Evolutionary conservation across 2,329 filamentous ascomycete genomes (phyloP).

Genomic region (Leptographium radiaticola): DNA sequence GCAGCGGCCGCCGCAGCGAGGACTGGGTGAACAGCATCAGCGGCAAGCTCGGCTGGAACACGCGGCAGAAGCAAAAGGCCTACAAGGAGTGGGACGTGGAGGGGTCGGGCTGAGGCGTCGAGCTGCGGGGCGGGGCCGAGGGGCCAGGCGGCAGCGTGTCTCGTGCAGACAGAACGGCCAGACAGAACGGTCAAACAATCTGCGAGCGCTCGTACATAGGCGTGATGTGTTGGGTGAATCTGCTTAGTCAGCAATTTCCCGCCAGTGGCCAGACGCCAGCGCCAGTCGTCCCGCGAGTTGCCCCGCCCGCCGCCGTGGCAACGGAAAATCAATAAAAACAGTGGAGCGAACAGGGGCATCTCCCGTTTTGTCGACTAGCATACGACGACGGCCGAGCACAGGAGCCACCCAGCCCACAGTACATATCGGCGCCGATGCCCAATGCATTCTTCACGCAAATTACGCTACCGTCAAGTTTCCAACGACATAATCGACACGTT

Average conservation of each 20-base stretch:
- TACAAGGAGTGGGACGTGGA: conserved; percentile 33
- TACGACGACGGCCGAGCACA: neutral
- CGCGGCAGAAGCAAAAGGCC: conserved; percentile 60
- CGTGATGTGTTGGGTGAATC: too few species aligned
- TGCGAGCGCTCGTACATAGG: too few species aligned
- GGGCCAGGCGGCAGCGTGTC: neutral
- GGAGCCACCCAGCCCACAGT: neutral
- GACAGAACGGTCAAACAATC: too few species aligned
- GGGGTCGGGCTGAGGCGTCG: neutral
- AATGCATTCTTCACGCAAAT: conserved; percentile 16
- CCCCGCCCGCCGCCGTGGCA: neutral
- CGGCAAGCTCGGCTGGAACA: conserved; percentile 71
- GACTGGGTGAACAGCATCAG: conserved; percentile 77
- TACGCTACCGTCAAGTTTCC: conserved; percentile 14
- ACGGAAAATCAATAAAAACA: conserved; percentile 1
- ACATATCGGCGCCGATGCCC: neutral
- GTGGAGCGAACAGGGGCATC: neutral
- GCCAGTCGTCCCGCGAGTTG: too few species aligned
- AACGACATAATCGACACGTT: conserved; percentile 19
- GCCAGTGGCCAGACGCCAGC: too few species aligned
- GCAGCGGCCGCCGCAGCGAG: conserved; percentile 50
- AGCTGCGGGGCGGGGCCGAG: neutral
- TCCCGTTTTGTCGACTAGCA: neutral
- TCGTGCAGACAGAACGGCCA: too few species aligned
- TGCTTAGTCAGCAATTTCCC: too few species aligned